phyloP scores from a whole-genome alignment of 345 rosid species.

The Clausena lansium region DNA sequence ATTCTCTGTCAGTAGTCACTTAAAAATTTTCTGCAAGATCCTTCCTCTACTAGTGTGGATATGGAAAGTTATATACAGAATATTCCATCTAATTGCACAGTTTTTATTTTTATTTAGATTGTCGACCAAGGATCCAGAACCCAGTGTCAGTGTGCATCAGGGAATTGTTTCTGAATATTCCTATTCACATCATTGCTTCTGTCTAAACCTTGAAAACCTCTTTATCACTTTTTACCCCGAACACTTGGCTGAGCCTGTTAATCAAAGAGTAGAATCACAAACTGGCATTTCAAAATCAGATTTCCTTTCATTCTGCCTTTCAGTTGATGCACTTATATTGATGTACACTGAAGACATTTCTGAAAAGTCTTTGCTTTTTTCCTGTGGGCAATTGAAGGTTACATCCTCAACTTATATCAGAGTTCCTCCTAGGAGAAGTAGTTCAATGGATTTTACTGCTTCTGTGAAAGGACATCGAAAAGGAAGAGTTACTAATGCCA shows the following conservation, averaged over 20 bases:
- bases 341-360: conserved; percentile 42
- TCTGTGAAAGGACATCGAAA: conserved; percentile 32
- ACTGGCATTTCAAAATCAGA: conserved; percentile 39
- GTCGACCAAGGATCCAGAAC: conserved; percentile 30
- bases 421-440: conserved; percentile 27
- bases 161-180: conserved; percentile 33
- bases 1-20: conserved; percentile 22
- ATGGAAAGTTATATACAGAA: conserved; percentile 38
- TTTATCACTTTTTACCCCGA: conserved; percentile 40
- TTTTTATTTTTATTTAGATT: conserved; percentile 27
- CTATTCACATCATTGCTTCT: conserved; percentile 35
- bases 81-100: conserved; percentile 27
- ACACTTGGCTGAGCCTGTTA: conserved; percentile 26
- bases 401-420: conserved; percentile 35
- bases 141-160: conserved; percentile 27
- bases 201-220: conserved; percentile 53
- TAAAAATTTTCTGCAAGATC: conserved; percentile 30
- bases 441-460: conserved; percentile 27
- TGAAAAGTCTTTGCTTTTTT: conserved; percentile 47
- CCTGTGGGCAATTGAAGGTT: conserved; percentile 55
- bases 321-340: conserved; percentile 49
- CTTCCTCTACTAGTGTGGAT: conserved; percentile 32
- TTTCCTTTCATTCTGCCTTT: conserved; percentile 48
- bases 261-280: conserved; percentile 34
- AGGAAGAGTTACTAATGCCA: conserved; percentile 33